Evolutionary conservation across 371 early-diverging fungal genomes (phyloP).

Genomic region (Mortierella sp.): DNA sequence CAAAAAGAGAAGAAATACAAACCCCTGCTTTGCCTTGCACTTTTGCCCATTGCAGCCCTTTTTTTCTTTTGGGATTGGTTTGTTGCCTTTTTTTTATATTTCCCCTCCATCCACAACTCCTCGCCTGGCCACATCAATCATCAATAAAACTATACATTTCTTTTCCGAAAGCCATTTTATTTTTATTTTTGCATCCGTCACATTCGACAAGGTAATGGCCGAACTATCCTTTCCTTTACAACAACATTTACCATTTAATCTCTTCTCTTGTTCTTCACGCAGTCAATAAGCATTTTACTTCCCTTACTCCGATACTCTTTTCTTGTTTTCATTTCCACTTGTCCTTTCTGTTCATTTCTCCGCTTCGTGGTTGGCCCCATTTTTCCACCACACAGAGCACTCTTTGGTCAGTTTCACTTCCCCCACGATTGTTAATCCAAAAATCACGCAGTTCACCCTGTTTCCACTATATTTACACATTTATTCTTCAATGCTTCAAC

Average conservation of each 20-base stretch:
- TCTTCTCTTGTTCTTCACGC: not conserved
- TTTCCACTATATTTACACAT: not conserved
- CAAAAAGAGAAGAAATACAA: too few relatives aligned
- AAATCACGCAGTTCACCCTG: too few relatives aligned
- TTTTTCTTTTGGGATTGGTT: not conserved
- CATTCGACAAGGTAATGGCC: not conserved
- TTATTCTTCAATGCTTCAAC: too few relatives aligned
- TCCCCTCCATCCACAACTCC: not conserved
- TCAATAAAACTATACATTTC: not conserved
- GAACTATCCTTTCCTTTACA: not conserved
- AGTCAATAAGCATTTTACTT: not conserved
- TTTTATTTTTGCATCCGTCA: not conserved
- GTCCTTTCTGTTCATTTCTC: too few relatives aligned
- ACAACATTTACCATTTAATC: not conserved
- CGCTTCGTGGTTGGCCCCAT: too few relatives aligned
- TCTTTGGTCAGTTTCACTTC: not conserved
- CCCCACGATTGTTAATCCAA: not conserved
- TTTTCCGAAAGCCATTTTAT: not conserved
- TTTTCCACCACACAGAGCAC: not conserved
- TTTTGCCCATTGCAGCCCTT: not conserved
- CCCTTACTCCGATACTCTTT: not conserved
- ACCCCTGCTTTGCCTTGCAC: constrained; percentile 1
- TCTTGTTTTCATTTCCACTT: too few relatives aligned
- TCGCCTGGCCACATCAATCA: not conserved
- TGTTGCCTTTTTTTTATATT: not conserved